phyloP scores from a whole-genome alignment of 352 stramenopile genomes.

The Globisporangium mamillatum region DNA sequence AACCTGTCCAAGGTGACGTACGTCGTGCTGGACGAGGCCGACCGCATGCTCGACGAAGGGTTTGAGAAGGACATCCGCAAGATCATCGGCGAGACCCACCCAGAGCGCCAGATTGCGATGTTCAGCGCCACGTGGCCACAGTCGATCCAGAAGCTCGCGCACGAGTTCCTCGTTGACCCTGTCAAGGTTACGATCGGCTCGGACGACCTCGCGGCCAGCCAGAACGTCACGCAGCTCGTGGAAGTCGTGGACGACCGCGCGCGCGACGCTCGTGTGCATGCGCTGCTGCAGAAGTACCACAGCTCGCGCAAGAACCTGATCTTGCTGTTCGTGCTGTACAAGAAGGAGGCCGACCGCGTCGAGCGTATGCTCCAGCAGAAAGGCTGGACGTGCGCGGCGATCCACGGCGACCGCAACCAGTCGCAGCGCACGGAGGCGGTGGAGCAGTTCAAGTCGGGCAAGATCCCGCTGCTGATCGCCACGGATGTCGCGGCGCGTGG shows the following conservation, averaged over 20 bases:
- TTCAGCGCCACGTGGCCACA: conserved; percentile 97
- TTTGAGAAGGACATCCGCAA: conserved; percentile 94
- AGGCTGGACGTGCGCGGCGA: conserved; percentile 92
- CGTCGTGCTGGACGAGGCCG: conserved; percentile 95
- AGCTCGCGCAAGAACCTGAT: conserved; percentile 89
- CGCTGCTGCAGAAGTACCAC: conserved; percentile 94
- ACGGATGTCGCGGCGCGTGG: conserved; percentile 97
- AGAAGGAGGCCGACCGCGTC: conserved; percentile 97
- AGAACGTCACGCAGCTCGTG: conserved; percentile 94
- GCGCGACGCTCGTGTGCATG: conserved; percentile 82
- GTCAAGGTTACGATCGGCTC: conserved; percentile 94
- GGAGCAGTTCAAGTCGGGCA: conserved; percentile 94
- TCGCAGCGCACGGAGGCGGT: conserved; percentile 90
- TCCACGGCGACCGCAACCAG: conserved; percentile 97
- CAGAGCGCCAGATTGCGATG: conserved; percentile 95
- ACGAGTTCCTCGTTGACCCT: conserved; percentile 93
- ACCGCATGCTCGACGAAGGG: conserved; percentile 92
- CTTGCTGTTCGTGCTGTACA: conserved; percentile 98
- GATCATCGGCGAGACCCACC: conserved; percentile 81
- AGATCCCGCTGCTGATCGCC: conserved; percentile 93
- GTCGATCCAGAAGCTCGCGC: conserved; percentile 94
- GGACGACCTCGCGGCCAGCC: conserved; percentile 94
- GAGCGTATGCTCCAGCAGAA: conserved; percentile 91
- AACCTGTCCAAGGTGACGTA: conserved; percentile 89
- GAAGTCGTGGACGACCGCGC: conserved; percentile 93